Base-by-base conservation (phyloP, 495 filamentous ascomycete species). In the Tetracladium marchalianum region DNA sequence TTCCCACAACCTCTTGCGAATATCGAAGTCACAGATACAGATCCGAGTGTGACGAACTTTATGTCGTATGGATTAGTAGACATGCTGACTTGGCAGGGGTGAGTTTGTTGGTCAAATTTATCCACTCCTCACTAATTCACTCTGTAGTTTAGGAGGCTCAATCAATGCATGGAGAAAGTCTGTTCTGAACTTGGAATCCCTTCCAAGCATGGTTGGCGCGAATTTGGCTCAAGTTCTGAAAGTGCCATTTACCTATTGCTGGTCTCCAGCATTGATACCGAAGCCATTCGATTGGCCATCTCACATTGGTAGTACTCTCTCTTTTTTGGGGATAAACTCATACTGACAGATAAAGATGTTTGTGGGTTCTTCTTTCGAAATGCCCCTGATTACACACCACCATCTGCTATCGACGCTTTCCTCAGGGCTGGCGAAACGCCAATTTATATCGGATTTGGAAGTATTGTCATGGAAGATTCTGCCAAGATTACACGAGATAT, bases 81-180 rank as follows among this genome's bases (percentile, higher is more conserved):
- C 36, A 73, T 75, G 67, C 56, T 83, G 43, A 83, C 77, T 8
- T 82, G 81, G 78, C 78, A 83, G 64, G 80, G 79, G 72, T 73
- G 51, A 42, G 64, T 49, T 15, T 17, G 9, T 36, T 35, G 33
- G 35, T 19, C 31, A 15, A 7, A 44, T 57, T 7, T 60, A 38
- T 16, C 10, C 16, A 9, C 3, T 9, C 10, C 35, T 3, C 9
- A 16, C 5, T 38, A 15, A 17, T 2, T 17, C 9, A 13, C 11
- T 13, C 32, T 41, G 8, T 15, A 75, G 70, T 1, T 59, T 84
- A 0, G 76, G 75, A 8, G 77, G 79, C 52, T 57, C 82, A 15
- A 74, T 82, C 49, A 82, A 84, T 54, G 53, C 53, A 8, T 81
- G 70, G 50, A 61, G 70, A n/a, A 58, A 62, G 24, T 40, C 31